phyloP scores from a whole-genome alignment of 2,329 filamentous ascomycete genomes.

The Cladosporium velox region DNA sequence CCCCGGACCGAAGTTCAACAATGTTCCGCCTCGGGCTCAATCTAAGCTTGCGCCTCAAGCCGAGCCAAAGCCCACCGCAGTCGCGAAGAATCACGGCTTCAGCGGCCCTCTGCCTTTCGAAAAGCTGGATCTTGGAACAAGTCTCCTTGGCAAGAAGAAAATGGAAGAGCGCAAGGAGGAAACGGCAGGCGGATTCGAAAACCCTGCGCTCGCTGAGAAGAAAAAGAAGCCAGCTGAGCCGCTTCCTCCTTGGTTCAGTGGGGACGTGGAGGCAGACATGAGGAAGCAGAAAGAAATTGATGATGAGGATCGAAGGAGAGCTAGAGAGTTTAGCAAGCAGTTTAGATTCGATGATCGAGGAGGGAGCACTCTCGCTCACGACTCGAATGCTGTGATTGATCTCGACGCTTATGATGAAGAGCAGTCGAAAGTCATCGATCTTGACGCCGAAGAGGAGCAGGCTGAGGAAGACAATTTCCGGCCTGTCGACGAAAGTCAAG shows the following conservation, averaged over 20 bases:
- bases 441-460: constrained; percentile 37
- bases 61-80: constrained; percentile 24
- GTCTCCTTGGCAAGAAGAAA: constrained; percentile 54
- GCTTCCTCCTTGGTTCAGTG: constrained; percentile 73
- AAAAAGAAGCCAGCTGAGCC: constrained; percentile 56
- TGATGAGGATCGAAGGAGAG: constrained; percentile 54
- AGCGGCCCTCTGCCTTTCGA: constrained; percentile 88
- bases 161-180: constrained; percentile 56
- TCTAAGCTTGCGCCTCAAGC: constrained; percentile 32
- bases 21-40: constrained; percentile 28
- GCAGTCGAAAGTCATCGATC: constrained; percentile 46
- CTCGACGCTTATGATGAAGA: constrained; percentile 45
- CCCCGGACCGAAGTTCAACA: constrained; percentile 23
- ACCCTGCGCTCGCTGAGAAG: constrained; percentile 42
- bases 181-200: constrained; percentile 67
- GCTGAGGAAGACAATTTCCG: constrained; percentile 32
- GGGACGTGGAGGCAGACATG: constrained; percentile 63
- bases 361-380: constrained; percentile 57
- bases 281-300: constrained; percentile 42
- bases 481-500: constrained; percentile 2
- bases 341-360: constrained; percentile 59
- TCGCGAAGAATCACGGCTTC: constrained; percentile 60
- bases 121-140: constrained; percentile 69
- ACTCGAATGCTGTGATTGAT: constrained; percentile 52
- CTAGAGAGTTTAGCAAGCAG: constrained; percentile 57